Percentiles rank a stretch among this genome's conserved stretches.
phyloP scores from a whole-genome alignment of 73 alveolate genomes.

The Tetrahymena borealis region DNA sequence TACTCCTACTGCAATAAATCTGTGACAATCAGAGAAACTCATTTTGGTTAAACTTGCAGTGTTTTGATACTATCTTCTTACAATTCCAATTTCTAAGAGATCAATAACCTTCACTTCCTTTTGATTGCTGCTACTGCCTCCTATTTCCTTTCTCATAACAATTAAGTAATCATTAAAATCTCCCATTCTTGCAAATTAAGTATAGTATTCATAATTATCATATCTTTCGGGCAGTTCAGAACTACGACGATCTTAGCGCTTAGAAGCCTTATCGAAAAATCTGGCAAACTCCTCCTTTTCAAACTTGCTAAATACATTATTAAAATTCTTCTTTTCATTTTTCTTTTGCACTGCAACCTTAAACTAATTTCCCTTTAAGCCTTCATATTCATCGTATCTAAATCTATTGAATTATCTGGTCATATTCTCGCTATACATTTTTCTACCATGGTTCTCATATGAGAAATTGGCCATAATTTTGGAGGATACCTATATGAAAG shows the following conservation, averaged over 20 bases:
- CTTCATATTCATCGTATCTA: not conserved
- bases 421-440: not conserved
- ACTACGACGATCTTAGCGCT: slow-evolving; percentile 15
- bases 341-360: not conserved
- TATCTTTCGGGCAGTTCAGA: slow-evolving; percentile 11
- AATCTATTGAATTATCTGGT: not conserved
- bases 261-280: slow-evolving; percentile 5
- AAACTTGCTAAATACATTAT: not conserved
- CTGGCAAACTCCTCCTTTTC: slow-evolving; percentile 4
- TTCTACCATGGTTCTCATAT: not conserved
- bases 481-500: not conserved
- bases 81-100: slow-evolving; percentile 7
- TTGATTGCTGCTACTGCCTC: not conserved
- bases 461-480: not conserved
- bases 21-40: slow-evolving; percentile 35
- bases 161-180: slow-evolving; percentile 24
- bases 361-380: not conserved
- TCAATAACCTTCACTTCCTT: slow-evolving; percentile 5
- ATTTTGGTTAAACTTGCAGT: slow-evolving; percentile 6
- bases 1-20: slow-evolving; percentile 22
- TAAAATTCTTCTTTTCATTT: not conserved
- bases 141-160: slow-evolving; percentile 6
- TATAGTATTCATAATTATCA: slow-evolving; percentile 27
- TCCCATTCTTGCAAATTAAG: slow-evolving; percentile 19
- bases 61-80: slow-evolving; percentile 11